Base-by-base conservation (phyloP, 805 yeast genomes). In the Scheffersomyces amazonensis region DNA sequence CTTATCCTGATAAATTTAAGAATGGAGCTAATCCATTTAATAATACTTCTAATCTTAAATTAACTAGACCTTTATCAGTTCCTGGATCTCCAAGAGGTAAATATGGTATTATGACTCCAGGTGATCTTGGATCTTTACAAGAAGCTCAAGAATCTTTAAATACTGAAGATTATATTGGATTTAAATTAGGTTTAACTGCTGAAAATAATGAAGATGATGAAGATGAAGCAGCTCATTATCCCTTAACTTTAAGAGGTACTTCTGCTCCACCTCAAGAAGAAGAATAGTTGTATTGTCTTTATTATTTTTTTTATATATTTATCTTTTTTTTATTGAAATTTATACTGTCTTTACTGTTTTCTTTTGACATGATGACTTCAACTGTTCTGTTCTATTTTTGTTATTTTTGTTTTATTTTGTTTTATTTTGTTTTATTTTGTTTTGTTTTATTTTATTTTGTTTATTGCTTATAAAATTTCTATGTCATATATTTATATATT, bases 91-190 rank as follows among this genome's bases (percentile, higher is more conserved):
- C 99, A 44, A 73, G 90, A 40, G 87, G 80, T 45, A 72, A 73
- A 52, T 62, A 79, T 11, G 81, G 85, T 13, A 69, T 82, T 50
- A 91, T 89, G 96, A 91, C 99, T 2, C 99, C 99, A 0, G 99
- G 99, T 28, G 99, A 91, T 60, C 75, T 91, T 46, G 99, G 98
- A n/a, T 83, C 96, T 3, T 72, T 93, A 53, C 97, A 90, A 59
- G 99, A 91, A 58, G 87, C 87, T 27, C 79, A 79, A 40, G 87
- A 86, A 53, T 71, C 78, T 2, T 67, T 81, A 41, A 70, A 71
- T 47, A 81, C 83, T 25, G 88, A 87, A 27, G 97, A 91, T 58
- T 91, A 87, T 54, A 75, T 83, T 52, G 68, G 75, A 9, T 78
- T 79, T 66, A 70, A 58, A 42, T 58, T 76, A 46, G 74, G 69